phyloP scores from a whole-genome alignment of 2,329 filamentous ascomycete species.

The Scopulariopsis brevicaulis region DNA sequence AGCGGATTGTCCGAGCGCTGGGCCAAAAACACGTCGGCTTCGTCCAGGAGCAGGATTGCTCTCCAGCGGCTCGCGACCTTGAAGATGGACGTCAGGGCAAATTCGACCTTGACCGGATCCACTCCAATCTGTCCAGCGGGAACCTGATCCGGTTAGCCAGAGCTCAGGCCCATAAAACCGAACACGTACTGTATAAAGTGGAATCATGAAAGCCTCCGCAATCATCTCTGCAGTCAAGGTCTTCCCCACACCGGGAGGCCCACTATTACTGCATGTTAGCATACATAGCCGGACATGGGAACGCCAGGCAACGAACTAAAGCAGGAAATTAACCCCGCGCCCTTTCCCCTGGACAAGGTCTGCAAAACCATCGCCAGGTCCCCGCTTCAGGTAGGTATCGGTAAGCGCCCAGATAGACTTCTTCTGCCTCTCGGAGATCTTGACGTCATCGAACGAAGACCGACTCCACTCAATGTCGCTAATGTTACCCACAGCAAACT shows the following conservation, averaged over 20 bases:
- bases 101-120: slow-evolving; percentile 4
- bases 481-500: not conserved
- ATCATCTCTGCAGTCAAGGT: not conserved
- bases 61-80: slow-evolving; percentile 9
- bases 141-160: not conserved
- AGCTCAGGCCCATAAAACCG: not conserved
- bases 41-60: slow-evolving; percentile 9
- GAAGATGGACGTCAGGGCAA: slow-evolving; percentile 8
- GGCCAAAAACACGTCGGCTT: slow-evolving; percentile 5
- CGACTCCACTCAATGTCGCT: not conserved
- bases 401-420: not conserved
- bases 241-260: not conserved
- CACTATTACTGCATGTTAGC: not conserved
- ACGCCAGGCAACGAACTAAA: not conserved
- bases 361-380: not conserved
- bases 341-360: not conserved
- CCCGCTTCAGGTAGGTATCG: not conserved
- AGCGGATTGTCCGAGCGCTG: slow-evolving; percentile 6
- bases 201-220: not conserved
- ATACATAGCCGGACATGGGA: not conserved
- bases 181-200: not conserved
- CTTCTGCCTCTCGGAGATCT: not conserved
- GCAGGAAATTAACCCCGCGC: not conserved
- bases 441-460: not conserved
- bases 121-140: slow-evolving; percentile 4